Evolutionary conservation across 257 asterid species (phyloP).

Genomic region (Nyctanthes arbortristis): DNA sequence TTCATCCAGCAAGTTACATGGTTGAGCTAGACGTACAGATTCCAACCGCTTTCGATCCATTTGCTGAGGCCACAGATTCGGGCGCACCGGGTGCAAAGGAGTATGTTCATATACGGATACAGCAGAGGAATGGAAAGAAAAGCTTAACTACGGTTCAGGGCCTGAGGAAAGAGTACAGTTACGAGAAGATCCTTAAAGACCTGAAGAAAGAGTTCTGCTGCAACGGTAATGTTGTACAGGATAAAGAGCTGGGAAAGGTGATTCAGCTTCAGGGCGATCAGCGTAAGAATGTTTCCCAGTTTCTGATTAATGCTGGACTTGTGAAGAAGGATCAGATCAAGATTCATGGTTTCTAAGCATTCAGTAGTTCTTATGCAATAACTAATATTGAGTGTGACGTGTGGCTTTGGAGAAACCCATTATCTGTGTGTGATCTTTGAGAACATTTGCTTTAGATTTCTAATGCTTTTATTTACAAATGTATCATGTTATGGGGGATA

Average conservation of each 20-base stretch:
- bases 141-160: conserved; percentile 82
- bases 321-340: conserved; percentile 1
- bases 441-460: not conserved
- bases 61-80: conserved; percentile 68
- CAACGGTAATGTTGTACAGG: conserved; percentile 86
- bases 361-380: not conserved
- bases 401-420: not conserved
- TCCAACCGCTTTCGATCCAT: conserved; percentile 78
- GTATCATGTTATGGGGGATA: not conserved
- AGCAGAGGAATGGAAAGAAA: conserved; percentile 88
- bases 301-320: not conserved
- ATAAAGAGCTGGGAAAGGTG: conserved; percentile 77
- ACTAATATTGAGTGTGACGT: not conserved
- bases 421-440: not conserved
- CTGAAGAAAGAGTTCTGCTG: conserved; percentile 39
- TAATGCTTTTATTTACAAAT: not conserved
- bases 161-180: conserved; percentile 65
- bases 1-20: conserved; percentile 44
- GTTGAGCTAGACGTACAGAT: conserved; percentile 64
- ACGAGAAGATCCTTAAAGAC: conserved; percentile 73
- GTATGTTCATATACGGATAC: conserved; percentile 84
- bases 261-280: conserved; percentile 38
- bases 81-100: conserved; percentile 68
- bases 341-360: not conserved
- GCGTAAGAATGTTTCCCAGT: conserved; percentile 71